Base-by-base conservation (phyloP, 441 rosid genomes). In the Populus hybrid region DNA sequence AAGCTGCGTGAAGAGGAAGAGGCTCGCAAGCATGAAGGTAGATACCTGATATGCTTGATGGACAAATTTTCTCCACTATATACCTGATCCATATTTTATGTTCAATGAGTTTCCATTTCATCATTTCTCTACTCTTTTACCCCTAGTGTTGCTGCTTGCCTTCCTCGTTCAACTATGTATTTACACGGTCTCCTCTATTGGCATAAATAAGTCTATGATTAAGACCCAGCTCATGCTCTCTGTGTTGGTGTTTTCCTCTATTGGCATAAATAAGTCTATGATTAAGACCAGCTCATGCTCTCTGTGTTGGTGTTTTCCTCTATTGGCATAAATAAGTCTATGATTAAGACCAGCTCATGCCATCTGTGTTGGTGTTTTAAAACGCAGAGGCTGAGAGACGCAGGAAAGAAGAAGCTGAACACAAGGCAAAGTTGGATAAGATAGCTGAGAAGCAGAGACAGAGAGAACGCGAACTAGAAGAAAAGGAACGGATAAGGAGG, bases 391-490 rank as follows among this genome's bases (percentile, higher is more conserved):
- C 92, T 9, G 99, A 96, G 91, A 91, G 89, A 75, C 86, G 89
- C 36, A 90, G 76, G 81, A 92, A 81, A 80, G 98, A 89, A 83
- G 94, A 89, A 67, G 97, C 97, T 59, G 98, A 94, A 72, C 85
- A 84, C 36, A 89, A 85, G 85, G 98, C 98, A 2, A 97, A 92
- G 85, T 69, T 93, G 84, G 99, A 93, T 79, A 95, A 89, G 85
- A 92, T 91, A 24, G 94, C 90, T 75, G 97, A 90, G 80, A 93
- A 85, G 88, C 98, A 93, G 89, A 88, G 95, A 76, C 99, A 92
- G 73, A 92, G 94, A 79, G 97, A 94, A 79, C 73, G 72, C 63
- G 99, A 94, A 83, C 50, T 87, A 66, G 98, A 94, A 67, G 99
- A 94, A 80, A 97, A 90, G 81, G 96, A 85, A 71, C 89, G 80